phyloP scores from a whole-genome alignment of 2,329 filamentous ascomycete genomes.

The Fusarium goolgardi region DNA sequence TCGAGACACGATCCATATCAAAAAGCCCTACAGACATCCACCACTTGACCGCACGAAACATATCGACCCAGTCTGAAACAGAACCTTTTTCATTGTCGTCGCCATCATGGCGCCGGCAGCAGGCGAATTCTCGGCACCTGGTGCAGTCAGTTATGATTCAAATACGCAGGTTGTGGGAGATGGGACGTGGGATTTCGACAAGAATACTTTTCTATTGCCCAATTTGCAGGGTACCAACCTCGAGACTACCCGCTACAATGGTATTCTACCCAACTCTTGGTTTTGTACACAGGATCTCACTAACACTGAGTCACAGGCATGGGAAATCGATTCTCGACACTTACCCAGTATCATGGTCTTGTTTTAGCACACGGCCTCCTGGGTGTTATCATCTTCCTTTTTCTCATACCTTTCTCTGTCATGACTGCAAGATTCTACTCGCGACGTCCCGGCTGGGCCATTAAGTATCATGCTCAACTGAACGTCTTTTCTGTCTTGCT shows the following conservation, averaged over 20 bases:
- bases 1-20: constrained; percentile 18
- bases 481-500: constrained; percentile 76
- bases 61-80: constrained; percentile 40
- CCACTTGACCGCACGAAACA: constrained; percentile 14
- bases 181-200: constrained; percentile 83
- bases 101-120: constrained; percentile 70
- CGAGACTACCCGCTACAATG: constrained; percentile 87
- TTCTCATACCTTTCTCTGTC: constrained; percentile 78
- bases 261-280: constrained; percentile 56
- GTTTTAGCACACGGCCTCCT: constrained; percentile 78
- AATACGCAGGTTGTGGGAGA: constrained; percentile 82
- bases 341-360: constrained; percentile 76
- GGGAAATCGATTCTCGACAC: constrained; percentile 79
- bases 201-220: constrained; percentile 81
- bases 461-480: constrained; percentile 79
- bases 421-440: constrained; percentile 79
- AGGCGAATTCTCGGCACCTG: constrained; percentile 73
- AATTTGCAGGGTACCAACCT: constrained; percentile 82
- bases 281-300: background rate
- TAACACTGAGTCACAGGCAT: constrained; percentile 68
- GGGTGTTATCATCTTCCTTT: constrained; percentile 77
- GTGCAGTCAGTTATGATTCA: constrained; percentile 78
- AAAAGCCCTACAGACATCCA: background rate
- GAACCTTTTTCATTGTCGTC: constrained; percentile 49
- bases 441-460: constrained; percentile 68